Evolutionary conservation across 2,329 filamentous ascomycete genomes (phyloP), one percentile per base, ranked within the genome.

Genomic region (Alternaria atra): DNA sequence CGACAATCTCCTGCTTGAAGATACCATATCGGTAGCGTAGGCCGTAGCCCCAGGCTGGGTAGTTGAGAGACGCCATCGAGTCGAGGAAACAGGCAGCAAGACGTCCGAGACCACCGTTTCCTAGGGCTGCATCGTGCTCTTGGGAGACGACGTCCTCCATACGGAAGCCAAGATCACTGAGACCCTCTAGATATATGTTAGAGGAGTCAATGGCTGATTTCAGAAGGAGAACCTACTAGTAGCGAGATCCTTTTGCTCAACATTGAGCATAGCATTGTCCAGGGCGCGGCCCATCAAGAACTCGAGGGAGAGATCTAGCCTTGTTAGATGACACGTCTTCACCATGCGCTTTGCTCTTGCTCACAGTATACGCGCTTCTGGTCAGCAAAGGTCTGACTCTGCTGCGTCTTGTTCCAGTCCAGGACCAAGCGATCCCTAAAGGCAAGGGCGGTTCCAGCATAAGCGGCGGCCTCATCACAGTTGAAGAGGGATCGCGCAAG

Each of bases 1-100:
- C 91, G 61, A 97, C 90, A 72, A 99, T 98, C 83, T 98, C 95
- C 83, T 99, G 95, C 84, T 98, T 98, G 89, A 99, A 99, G 79
- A 99, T 99, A 77, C 82, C 82, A 64, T 98, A 98, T 79, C 93
- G 87, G 84, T 99, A 99, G 74, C 95, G 89, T 69, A 99, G 84
- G 56, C 94, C 95, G 74, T 99, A 99, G 35, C 95, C 95, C 95
- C 95, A 99, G 20, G 95, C 95, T 9, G 95, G 92, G 79, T 91
- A 97, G 83, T 97, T 96, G 72, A 99, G 86, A 10, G 93, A 94
- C 25, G 95, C 95, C 76, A 99, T 84, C 72, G 94, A 97, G 83
- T 99, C 95, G 65, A 99, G 87, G 85, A 98, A 97, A 82, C 95
- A 99, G 39, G 95, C 95, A 13, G 95, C 95, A 50, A 99, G 87